Percentiles rank a stretch among this genome's conserved stretches.
Evolutionary conservation across 495 filamentous ascomycete species (phyloP).

Genomic region (Aspergillus olivimuriae): DNA sequence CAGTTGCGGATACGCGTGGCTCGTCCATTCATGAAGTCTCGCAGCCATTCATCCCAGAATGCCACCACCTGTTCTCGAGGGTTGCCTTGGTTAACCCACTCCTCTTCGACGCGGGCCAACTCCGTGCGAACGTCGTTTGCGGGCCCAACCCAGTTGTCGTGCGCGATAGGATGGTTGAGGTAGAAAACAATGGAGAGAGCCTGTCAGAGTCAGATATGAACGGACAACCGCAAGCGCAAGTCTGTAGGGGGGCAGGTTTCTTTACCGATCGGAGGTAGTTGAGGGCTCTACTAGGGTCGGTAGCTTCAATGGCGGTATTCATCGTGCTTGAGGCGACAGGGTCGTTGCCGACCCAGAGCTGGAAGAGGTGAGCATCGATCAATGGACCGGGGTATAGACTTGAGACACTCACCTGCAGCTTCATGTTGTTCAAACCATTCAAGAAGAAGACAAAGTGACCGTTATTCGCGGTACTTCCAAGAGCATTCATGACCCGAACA

Average conservation of each 20-base stretch:
- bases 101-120: not conserved
- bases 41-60: not conserved
- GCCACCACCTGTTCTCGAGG: not conserved
- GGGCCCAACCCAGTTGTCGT: not conserved
- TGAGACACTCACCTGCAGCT: not conserved
- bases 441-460: not conserved
- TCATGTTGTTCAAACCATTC: not conserved
- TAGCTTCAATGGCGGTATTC: not conserved
- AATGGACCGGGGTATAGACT: not conserved
- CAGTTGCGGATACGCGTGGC: not conserved
- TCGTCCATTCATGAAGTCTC: not conserved
- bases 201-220: not conserved
- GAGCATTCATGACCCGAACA: not conserved
- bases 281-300: not conserved
- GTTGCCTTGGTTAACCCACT: not conserved
- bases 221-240: not conserved
- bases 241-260: not conserved
- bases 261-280: not conserved
- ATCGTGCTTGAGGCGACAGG: not conserved
- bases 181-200: not conserved
- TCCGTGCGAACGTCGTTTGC: not conserved
- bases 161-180: not conserved
- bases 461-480: not conserved
- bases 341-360: not conserved
- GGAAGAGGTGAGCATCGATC: not conserved